Percentiles rank a stretch among this genome's conserved stretches.
Conservation (phyloP, 129 eudicot species). For the Centaurea solstitialis region DNA sequence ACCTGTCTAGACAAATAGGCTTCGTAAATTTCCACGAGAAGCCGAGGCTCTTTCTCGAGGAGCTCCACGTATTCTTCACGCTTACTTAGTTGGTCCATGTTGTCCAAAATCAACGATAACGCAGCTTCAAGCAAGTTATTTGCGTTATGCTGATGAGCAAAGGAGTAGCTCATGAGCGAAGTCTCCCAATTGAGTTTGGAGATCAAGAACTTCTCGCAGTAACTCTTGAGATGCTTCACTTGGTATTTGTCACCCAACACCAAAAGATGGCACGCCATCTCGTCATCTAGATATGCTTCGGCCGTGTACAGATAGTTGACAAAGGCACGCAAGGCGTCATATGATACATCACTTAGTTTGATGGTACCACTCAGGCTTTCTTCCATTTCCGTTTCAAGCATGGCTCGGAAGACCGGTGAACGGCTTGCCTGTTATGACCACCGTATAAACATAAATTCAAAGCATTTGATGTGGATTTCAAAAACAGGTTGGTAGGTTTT, state of each 20-base stretch:
- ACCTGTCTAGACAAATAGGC: constrained; percentile 76
- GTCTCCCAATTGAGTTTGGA: constrained; percentile 84
- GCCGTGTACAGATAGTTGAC: constrained; percentile 88
- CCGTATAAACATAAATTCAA: neutral
- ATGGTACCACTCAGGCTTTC: constrained; percentile 94
- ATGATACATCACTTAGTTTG: constrained; percentile 80
- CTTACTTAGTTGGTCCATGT: constrained; percentile 78
- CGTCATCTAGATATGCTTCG: constrained; percentile 86
- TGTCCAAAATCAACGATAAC: constrained; percentile 66
- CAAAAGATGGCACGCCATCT: constrained; percentile 77
- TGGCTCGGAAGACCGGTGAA: constrained; percentile 94
- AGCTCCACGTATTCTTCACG: constrained; percentile 79
- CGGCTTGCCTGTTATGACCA: constrained; percentile 82
- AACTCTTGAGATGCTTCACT: constrained; percentile 81
- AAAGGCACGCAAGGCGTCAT: constrained; percentile 78
- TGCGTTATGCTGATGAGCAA: constrained; percentile 90
- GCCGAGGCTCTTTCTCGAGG: constrained; percentile 85
- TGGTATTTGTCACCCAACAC: constrained; percentile 87
- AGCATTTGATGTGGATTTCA: neutral
- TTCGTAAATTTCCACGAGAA: constrained; percentile 83
- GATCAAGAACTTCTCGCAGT: constrained; percentile 84
- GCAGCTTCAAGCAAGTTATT: constrained; percentile 74
- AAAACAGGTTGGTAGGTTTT: too few relatives aligned
- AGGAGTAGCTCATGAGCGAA: constrained; percentile 67
- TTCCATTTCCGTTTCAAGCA: constrained; percentile 95